phyloP scores from a whole-genome alignment of 1,284 basidiomycete genomes.

The Mycosarcoma mackinlayi region DNA sequence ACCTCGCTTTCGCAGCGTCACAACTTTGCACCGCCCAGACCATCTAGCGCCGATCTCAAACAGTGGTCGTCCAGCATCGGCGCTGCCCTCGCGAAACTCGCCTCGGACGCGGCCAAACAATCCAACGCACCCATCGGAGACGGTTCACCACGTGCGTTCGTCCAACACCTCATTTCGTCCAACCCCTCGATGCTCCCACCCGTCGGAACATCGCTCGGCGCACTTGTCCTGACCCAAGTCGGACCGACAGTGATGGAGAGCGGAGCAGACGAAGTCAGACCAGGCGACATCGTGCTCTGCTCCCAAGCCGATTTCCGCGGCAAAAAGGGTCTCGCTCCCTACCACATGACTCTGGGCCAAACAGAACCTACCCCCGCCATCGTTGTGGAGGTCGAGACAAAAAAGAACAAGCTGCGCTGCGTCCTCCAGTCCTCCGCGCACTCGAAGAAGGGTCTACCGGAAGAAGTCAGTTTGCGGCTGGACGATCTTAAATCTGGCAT shows the following conservation, averaged over 20 bases:
- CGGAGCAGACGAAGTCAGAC: conserved; percentile 78
- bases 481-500: conserved; percentile 88
- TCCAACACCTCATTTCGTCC: conserved; percentile 75
- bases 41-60: conserved; percentile 75
- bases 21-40: conserved; percentile 46
- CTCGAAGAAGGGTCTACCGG: conserved; percentile 72
- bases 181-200: conserved; percentile 73
- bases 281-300: conserved; percentile 83
- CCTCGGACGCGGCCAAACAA: conserved; percentile 74
- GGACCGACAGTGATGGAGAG: conserved; percentile 77
- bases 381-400: conserved; percentile 76
- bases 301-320: conserved; percentile 85
- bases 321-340: conserved; percentile 80
- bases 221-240: conserved; percentile 72
- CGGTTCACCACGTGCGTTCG: conserved; percentile 82
- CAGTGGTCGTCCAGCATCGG: conserved; percentile 80
- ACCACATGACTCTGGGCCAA: conserved; percentile 76
- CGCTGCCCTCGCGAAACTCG: conserved; percentile 75
- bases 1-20: conserved; percentile 47
- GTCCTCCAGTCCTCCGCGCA: conserved; percentile 74
- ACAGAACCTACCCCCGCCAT: conserved; percentile 78
- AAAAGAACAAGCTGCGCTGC: conserved; percentile 55
- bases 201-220: conserved; percentile 53
- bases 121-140: conserved; percentile 80
- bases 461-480: conserved; percentile 82